A percentile compares a stretch with the other conserved stretches of the same genome.
phyloP scores from a whole-genome alignment of 805 yeast genomes.

The Candida sphagnicola region DNA sequence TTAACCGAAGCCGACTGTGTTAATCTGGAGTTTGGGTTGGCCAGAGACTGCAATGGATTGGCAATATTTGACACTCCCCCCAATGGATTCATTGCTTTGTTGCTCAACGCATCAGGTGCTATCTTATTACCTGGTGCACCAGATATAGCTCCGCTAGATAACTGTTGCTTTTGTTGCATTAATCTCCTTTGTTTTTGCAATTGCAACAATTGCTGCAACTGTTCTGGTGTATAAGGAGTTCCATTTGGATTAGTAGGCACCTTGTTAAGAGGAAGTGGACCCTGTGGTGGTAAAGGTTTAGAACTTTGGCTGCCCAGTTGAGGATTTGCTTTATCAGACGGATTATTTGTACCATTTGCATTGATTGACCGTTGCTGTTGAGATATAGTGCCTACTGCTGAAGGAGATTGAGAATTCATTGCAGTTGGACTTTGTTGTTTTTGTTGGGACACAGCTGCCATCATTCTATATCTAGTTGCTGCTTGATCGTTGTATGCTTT shows the following conservation, averaged over 20 bases:
- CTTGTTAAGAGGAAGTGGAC: conserved; percentile 9
- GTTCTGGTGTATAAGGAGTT: conserved; percentile 57
- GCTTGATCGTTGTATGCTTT: conserved; percentile 59
- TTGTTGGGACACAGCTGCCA: conserved; percentile 39
- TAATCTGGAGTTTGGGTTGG: conserved; percentile 1
- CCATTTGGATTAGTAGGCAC: conserved; percentile 51
- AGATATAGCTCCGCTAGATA: conserved; percentile 8
- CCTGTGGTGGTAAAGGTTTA: conserved; percentile 2
- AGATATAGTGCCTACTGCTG: not conserved
- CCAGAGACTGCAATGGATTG: conserved; percentile 4
- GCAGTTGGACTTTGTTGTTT: conserved; percentile 12
- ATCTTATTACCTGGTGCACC: not conserved
- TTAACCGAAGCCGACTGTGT: conserved; percentile 12
- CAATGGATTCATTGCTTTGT: not conserved
- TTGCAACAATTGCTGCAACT: conserved; percentile 54
- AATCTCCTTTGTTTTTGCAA: conserved; percentile 48
- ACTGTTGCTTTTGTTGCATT: conserved; percentile 40
- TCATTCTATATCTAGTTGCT: conserved; percentile 39
- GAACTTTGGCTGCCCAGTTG: not conserved
- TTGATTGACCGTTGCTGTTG: not conserved
- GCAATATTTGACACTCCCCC: not conserved
- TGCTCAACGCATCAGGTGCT: not conserved
- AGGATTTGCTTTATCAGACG: not conserved
- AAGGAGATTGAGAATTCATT: conserved; percentile 1
- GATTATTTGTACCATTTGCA: not conserved